These are phyloP conservation scores for Haematococcus sp. DNA, from an alignment of 139 green algal species.

Conservation along the genomic window DNA sequence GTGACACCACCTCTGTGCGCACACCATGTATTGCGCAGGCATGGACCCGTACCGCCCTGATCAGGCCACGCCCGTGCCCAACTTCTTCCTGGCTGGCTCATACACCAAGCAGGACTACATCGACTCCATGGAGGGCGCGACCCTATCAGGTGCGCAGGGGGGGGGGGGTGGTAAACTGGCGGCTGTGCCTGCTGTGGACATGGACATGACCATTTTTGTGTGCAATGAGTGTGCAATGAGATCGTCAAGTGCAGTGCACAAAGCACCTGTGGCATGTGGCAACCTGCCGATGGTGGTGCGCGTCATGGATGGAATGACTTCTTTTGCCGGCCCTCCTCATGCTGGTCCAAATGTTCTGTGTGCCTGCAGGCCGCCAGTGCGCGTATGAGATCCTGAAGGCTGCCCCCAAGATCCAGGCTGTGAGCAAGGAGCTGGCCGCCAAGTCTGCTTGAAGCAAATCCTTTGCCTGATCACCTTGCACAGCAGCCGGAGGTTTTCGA, in stretches of 20 bases:
- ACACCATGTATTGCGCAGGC: constrained; percentile 23
- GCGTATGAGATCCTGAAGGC: constrained; percentile 23
- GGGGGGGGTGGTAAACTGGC: constrained; percentile 28
- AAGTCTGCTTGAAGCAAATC: not conserved
- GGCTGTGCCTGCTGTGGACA: not conserved
- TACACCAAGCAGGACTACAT: constrained; percentile 99
- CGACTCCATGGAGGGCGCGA: constrained; percentile 97
- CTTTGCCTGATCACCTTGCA: no score
- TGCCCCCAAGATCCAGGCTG: constrained; percentile 7
- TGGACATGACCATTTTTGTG: no score
- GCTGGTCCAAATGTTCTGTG: not conserved
- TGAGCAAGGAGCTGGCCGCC: not conserved
- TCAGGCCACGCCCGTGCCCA: constrained; percentile 84
- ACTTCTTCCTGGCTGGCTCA: constrained; percentile 93
- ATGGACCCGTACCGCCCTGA: constrained; percentile 88
- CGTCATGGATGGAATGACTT: not conserved
- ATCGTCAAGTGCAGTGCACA: not conserved
- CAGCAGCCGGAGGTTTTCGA: not conserved
- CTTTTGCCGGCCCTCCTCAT: no score
- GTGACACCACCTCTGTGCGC: no score
- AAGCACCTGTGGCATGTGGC: not conserved
- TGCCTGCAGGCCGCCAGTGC: constrained; percentile 19
- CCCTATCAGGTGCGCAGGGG: constrained; percentile 78
- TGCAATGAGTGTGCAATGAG: not conserved
- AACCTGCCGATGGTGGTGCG: not conserved